Percentiles rank a stretch among this genome's conserved stretches.
phyloP scores from a whole-genome alignment of 179 eudicot species.

The Silene coronaria region DNA sequence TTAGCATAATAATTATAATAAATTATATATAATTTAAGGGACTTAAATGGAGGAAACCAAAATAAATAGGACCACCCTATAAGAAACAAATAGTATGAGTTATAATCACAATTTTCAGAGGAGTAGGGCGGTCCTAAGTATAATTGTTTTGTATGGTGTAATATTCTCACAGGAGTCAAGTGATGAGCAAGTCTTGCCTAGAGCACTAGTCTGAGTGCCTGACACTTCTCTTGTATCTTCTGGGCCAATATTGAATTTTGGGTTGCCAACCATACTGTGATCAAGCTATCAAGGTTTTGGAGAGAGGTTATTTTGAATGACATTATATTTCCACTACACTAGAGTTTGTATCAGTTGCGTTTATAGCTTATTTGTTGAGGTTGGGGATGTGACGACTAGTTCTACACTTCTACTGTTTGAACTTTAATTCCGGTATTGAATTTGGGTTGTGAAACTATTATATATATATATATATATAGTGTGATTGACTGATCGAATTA shows the following conservation, averaged over 20 bases:
- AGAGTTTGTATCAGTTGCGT: too few species aligned
- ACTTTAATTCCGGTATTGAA: too few species aligned
- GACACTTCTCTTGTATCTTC: neutral
- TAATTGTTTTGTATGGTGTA: neutral
- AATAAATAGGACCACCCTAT: neutral
- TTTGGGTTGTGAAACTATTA: too few species aligned
- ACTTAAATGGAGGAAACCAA: neutral
- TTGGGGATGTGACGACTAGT: too few species aligned
- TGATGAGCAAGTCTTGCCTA: constrained; percentile 6
- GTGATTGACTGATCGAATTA: too few species aligned
- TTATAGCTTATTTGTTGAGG: too few species aligned
- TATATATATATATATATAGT: too few species aligned
- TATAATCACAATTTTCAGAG: neutral
- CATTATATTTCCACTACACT: too few species aligned
- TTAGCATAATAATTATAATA: neutral
- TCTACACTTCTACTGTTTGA: too few species aligned
- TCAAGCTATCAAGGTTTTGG: neutral
- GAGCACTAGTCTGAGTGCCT: neutral
- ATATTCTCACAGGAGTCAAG: constrained; percentile 1
- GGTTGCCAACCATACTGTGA: neutral
- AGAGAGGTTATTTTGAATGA: too few species aligned
- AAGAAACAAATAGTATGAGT: neutral
- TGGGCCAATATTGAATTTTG: neutral
- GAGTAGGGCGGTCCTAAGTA: constrained; percentile 6
- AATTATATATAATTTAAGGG: neutral